Conservation (phyloP, 2,329 filamentous ascomycete genomes). For the Cordyceps fumosorosea region DNA sequence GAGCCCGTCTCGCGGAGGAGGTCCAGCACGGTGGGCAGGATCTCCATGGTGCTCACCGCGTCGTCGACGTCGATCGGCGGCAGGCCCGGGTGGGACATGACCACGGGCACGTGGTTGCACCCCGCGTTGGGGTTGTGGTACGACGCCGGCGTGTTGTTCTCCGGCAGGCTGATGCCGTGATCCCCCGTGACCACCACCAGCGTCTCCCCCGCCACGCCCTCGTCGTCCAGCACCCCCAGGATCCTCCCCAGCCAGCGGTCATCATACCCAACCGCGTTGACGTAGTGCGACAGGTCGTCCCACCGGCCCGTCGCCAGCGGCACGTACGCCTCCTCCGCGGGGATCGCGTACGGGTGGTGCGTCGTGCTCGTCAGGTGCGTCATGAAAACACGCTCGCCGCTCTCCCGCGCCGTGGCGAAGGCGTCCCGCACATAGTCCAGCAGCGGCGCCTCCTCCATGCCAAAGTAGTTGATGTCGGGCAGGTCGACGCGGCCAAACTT, state of each 20-base stretch:
- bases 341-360: constrained; percentile 27
- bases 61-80: constrained; percentile 25
- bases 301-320: constrained; percentile 20
- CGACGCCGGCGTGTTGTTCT: constrained; percentile 24
- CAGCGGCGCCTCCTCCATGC: constrained; percentile 24
- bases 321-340: constrained; percentile 22
- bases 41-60: constrained; percentile 26
- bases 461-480: constrained; percentile 29
- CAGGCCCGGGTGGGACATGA: constrained; percentile 27
- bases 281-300: constrained; percentile 24
- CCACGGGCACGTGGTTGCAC: constrained; percentile 26
- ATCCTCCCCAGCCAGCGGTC: constrained; percentile 29
- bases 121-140: constrained; percentile 29
- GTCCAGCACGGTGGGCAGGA: constrained; percentile 29
- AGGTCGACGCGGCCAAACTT: constrained; percentile 24
- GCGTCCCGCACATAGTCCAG: constrained; percentile 28
- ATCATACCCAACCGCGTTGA: constrained; percentile 27
- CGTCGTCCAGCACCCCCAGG: constrained; percentile 23
- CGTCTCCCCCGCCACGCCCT: constrained; percentile 28
- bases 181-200: constrained; percentile 27
- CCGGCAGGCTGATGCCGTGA: constrained; percentile 27
- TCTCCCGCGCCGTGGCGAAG: constrained; percentile 23
- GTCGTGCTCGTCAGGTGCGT: constrained; percentile 31
- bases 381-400: constrained; percentile 26
- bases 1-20: constrained; percentile 28